Percentiles rank a stretch among this genome's conserved stretches.
Evolutionary conservation across 352 stramenopile species (phyloP).

Genomic region (Phytophthora chlamydospora): DNA sequence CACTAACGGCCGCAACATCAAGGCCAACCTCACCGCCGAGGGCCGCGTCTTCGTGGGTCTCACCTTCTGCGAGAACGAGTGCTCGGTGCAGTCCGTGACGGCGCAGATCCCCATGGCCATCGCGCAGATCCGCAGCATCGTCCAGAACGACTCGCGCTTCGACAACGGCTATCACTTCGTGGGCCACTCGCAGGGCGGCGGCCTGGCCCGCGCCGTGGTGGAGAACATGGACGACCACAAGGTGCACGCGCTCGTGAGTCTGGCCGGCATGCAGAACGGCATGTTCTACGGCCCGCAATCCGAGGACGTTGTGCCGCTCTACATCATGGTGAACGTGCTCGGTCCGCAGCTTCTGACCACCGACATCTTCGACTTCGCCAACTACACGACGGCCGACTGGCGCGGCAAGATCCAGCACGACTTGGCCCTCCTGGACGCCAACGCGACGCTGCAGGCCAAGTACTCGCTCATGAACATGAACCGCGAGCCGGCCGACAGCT

Average conservation of each 20-base stretch:
- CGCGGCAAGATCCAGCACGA: conserved; percentile 45
- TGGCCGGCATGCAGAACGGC: conserved; percentile 55
- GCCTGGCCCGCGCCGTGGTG: conserved; percentile 47
- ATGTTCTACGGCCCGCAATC: conserved; percentile 57
- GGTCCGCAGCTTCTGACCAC: conserved; percentile 33
- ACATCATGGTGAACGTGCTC: conserved; percentile 42
- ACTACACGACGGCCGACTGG: conserved; percentile 25
- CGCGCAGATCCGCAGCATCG: conserved; percentile 45
- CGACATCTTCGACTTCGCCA: conserved; percentile 43
- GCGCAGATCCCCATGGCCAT: conserved; percentile 52
- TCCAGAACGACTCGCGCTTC: conserved; percentile 40
- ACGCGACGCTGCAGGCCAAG: conserved; percentile 38
- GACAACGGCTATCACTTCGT: conserved; percentile 56
- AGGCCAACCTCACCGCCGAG: conserved; percentile 40
- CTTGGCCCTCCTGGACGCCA: conserved; percentile 35
- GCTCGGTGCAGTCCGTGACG: conserved; percentile 40
- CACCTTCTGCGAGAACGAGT: conserved; percentile 45
- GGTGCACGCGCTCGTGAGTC: conserved; percentile 47
- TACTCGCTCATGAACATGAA: conserved; percentile 52
- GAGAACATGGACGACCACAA: conserved; percentile 68
- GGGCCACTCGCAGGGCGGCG: conserved; percentile 50
- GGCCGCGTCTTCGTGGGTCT: conserved; percentile 44
- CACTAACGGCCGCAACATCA: conserved; percentile 33
- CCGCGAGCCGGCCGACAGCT: conserved; percentile 29
- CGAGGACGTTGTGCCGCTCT: conserved; percentile 34